Base-by-base conservation (phyloP, 1,284 basidiomycete genomes). In the Fomitiporia mediterranea region DNA sequence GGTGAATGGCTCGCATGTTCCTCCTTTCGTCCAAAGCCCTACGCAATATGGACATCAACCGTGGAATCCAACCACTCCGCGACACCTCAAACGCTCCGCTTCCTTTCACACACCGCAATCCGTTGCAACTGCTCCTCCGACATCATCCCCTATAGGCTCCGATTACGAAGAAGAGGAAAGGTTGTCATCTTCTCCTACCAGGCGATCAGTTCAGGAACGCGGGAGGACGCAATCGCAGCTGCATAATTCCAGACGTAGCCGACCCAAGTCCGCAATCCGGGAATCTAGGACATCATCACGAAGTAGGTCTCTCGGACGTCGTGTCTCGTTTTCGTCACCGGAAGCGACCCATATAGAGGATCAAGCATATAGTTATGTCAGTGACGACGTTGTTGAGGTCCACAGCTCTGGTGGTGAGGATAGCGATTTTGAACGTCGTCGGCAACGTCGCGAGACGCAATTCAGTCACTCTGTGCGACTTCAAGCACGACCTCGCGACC, bases 301-400 rank as follows among this genome's bases (percentile, higher is more conserved):
- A 35, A 48, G 37, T 28, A 53, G 46, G 34, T 34, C 50, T 9
- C 39, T 25, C 25, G 8, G 25, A 23, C 32, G 50, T 2, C 52
- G 51, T 21, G 56, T 58, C 25, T 58, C 56, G 19, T 58, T 58
- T 19, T 58, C 56, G 13, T 54, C 56, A 7, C 56, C 56, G 2
- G 56, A 54, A 28, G 56, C 56, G 34, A 50, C 43, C 19, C 51
- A 54, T 21, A 58, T 58, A 8, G 56, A 58, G 11, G 52, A 58
- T 27, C 28, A 37, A 9, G 32, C 32, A 11, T 53, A 47, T 23
- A 32, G 38, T 6, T 52, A 19, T 34, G 53, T 21, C 6, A 27
- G 27, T 23, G 30, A 39, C 15, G 9, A 28, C 25, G 21, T 37
- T 17, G 34, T 56, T 28, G 27, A 28, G 39, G 28, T 44, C 5